Base-by-base conservation (phyloP, 768 basidiomycete genomes). In the Suillus plorans region DNA sequence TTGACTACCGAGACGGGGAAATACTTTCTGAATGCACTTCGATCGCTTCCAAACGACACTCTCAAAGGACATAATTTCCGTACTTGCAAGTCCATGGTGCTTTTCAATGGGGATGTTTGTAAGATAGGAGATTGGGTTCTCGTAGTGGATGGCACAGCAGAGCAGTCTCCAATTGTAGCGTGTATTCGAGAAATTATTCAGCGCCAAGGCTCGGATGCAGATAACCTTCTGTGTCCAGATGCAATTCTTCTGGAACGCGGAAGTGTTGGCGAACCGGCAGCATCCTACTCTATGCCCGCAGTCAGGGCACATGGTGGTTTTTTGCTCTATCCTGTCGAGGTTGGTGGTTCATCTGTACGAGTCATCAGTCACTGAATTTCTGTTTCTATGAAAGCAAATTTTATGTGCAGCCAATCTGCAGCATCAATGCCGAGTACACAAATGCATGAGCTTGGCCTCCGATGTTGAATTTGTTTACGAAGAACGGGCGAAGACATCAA, bases 41-140 rank as follows among this genome's bases (percentile, higher is more conserved):
- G 4, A 9, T 49, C n/a, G 28, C 45, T 56, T 36, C 47, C 22
- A 49, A 5, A 6, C n/a, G 5, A 49, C 12, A 49, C 4, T 49
- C 47, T 49, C 1, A 3, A 63, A 56, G 50, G 22, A 25, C 3
- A n/a, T 37, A 49, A 53, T 36, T 63, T 53, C 34, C 52, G 39
- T 0, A 63, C 52, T 10, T 63, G 62, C 62, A 52, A 63, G 39
- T 63, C 52, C 8, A 20, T 63, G 1, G 13, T 53, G 4, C 50
- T 53, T 12, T 50, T 28, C 6, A 63, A 63, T 63, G 52, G 62
- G 7, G 49, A 63, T 56, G 12, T 56, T 34, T 63, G 62, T 41
- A 22, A 63, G 5, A 49, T 63, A 5, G 39, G 55, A 13, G 39
- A 52, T 20, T 63, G 52, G 34, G 62, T 63, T 12, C 62, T 63